These are phyloP conservation scores for Picea mariana DNA, from an alignment of 83 land plant species.

Conservation along the genomic window DNA sequence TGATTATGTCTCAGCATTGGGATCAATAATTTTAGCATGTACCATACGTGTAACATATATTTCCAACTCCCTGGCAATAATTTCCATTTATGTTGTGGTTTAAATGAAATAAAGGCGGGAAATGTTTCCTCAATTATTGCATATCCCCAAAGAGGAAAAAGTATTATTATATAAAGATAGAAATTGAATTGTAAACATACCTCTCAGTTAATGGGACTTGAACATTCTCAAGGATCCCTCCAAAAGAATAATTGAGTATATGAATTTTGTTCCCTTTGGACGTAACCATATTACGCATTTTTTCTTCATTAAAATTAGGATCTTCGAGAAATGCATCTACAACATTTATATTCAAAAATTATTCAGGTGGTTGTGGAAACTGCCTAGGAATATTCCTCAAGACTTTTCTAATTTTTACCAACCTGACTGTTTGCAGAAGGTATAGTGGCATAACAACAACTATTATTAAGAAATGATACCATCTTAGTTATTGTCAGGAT, in stretches of 20 bases:
- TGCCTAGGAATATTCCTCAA: conserved; percentile 92
- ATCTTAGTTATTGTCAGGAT: background rate
- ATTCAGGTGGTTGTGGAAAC: conserved; percentile 87
- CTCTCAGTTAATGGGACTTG: conserved; percentile 6
- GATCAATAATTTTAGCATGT: too few relatives aligned
- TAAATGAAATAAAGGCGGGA: background rate
- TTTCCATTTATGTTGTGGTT: background rate
- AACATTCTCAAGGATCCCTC: background rate
- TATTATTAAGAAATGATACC: background rate
- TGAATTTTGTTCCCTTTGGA: conserved; percentile 8
- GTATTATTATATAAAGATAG: background rate
- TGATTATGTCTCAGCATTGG: too few relatives aligned
- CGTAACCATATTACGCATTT: conserved; percentile 53
- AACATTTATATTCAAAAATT: conserved; percentile 58
- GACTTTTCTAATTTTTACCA: conserved; percentile 88
- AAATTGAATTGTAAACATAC: background rate
- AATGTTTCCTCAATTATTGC: background rate
- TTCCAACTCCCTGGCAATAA: too few relatives aligned
- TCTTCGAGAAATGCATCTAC: conserved; percentile 86
- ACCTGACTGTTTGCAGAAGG: conserved; percentile 67
- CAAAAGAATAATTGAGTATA: conserved; percentile 1
- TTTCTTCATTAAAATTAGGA: conserved; percentile 75
- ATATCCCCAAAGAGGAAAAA: background rate
- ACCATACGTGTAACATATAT: too few relatives aligned
- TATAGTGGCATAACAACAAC: conserved; percentile 6